Evolutionary conservation across 306 rosid genomes (phyloP), one percentile per base, ranked within the genome.

Genomic region (Astragalus membranaceus): DNA sequence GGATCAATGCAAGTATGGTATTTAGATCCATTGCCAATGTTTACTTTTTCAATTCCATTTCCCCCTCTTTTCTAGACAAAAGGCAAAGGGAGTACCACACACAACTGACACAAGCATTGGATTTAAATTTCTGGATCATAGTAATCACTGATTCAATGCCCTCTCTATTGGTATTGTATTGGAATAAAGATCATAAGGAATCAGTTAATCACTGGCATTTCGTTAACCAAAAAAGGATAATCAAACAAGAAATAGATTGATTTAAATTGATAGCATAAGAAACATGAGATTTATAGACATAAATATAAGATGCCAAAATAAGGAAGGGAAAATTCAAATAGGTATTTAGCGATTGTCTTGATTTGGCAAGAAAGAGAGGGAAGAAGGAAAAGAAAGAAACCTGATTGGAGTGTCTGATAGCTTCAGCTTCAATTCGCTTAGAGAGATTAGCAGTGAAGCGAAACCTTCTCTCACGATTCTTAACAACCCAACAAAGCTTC

Each of bases 381-480:
- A 1, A 6, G 56, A 61, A 16, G 7, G 52, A 13, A 14, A n/a
- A 48, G 17, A 50, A n/a, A 69, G 52, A 56, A 74, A 92, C 99
- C 96, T 94, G 94, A 80, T 90, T 94, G 29, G 94, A 91, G 65
- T 95, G 88, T 63, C 97, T 86, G 37, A 94, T 87, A 75, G 89
- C 96, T 49, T 94, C 81, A 0, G 99, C 99, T 80, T 94, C 99
- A 23, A 84, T 84, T 15, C 99, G 89, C 79, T 94, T 94, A 59
- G 89, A 12, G 35, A 94, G 94, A 74, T 94, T 94, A 53, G 99
- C 99, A 67, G 99, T 94, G 78, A 94, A 94, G n/a, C 99, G 96
- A 74, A 94, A 94, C 81, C 99, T 88, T 70, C 99, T 84, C 58
- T 91, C 91, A 57, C 65, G 86, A 54, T 94, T 94, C 86, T 94